Percentiles rank a stretch among this genome's conserved stretches.
phyloP scores from a whole-genome alignment of 164 flowering plant genomes.

The Liquidambar formosana region DNA sequence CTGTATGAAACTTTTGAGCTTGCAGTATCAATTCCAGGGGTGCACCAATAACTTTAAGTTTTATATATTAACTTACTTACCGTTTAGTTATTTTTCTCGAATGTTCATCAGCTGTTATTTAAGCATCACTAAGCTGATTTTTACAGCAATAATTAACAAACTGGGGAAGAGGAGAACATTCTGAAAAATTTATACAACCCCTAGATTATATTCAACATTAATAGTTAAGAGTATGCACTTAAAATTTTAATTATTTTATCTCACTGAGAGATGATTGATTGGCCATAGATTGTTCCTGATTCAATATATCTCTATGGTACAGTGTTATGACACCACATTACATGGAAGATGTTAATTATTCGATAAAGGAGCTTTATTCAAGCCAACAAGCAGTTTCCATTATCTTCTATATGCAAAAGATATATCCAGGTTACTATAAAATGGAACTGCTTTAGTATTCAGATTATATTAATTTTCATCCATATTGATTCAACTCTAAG shows the following conservation, averaged over 20 bases:
- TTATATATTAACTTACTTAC: too few species aligned
- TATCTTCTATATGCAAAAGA: slow-evolving; percentile 75
- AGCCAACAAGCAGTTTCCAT: slow-evolving; percentile 75
- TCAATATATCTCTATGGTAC: slow-evolving; percentile 16
- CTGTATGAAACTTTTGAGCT: too few species aligned
- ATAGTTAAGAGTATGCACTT: not conserved
- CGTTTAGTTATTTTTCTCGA: too few species aligned
- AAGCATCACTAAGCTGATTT: too few species aligned
- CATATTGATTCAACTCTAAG: slow-evolving; percentile 3
- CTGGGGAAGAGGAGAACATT: not conserved
- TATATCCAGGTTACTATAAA: slow-evolving; percentile 75
- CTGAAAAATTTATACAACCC: not conserved
- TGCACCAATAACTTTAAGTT: too few species aligned
- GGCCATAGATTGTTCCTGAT: not conserved
- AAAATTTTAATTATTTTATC: not conserved
- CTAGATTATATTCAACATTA: not conserved
- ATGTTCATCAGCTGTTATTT: too few species aligned
- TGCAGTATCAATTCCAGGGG: too few species aligned
- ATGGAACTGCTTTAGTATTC: slow-evolving; percentile 1
- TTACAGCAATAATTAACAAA: not conserved
- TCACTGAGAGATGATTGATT: not conserved
- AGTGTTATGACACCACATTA: slow-evolving; percentile 91
- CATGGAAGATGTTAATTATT: slow-evolving; percentile 81
- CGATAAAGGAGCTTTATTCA: slow-evolving; percentile 63
- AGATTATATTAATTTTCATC: not conserved